Evolutionary conservation across 2,329 filamentous ascomycete species (phyloP).

Genomic region (Huntiella bhutanensis): DNA sequence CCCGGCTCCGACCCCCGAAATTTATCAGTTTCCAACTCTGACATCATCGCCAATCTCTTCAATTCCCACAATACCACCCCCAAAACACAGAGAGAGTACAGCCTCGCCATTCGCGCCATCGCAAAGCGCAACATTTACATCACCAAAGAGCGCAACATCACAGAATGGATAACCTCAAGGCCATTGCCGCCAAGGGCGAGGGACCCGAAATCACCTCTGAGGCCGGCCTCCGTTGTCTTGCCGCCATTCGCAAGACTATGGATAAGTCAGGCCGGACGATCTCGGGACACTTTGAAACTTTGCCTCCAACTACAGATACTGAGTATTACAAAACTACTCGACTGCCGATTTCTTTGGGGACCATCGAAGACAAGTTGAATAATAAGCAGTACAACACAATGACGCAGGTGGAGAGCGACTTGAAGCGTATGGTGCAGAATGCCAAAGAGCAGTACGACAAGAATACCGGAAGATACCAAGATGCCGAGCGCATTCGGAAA

Average conservation of each 20-base stretch:
- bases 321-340: conserved; percentile 63
- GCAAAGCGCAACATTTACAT: not conserved
- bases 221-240: conserved; percentile 53
- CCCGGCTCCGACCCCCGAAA: no score
- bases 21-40: no score
- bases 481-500: conserved; percentile 75
- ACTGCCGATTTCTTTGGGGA: conserved; percentile 61
- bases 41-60: no score
- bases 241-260: conserved; percentile 53
- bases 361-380: conserved; percentile 56
- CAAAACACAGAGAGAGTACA: no score
- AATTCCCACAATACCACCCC: no score
- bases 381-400: conserved; percentile 50
- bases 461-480: conserved; percentile 53
- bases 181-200: conserved; percentile 30
- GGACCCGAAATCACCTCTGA: conserved; percentile 49
- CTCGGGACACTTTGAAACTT: conserved; percentile 53
- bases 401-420: conserved; percentile 60
- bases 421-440: conserved; percentile 76
- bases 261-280: conserved; percentile 69
- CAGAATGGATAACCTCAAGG: conserved; percentile 18
- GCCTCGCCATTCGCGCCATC: no score
- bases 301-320: conserved; percentile 38
- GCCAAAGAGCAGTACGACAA: conserved; percentile 70
- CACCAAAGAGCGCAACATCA: not conserved